Conservation (phyloP, 164 flowering plant genomes). For the Vitis riparia region DNA sequence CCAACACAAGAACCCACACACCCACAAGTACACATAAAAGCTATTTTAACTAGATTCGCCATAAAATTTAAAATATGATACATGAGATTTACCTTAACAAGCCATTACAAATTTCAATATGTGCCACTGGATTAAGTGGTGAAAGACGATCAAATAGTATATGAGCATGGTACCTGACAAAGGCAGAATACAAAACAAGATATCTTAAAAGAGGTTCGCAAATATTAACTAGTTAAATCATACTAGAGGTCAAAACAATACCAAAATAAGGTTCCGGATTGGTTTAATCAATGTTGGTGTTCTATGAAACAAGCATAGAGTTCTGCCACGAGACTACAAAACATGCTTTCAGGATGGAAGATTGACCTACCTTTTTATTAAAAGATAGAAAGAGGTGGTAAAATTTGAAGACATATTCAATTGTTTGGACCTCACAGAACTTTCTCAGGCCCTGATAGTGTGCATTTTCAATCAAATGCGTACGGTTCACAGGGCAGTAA, state of each 20-base stretch:
- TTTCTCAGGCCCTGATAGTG: background rate
- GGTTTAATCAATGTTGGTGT: no score
- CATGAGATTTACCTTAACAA: constrained; percentile 69
- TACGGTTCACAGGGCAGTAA: background rate
- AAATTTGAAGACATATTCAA: background rate
- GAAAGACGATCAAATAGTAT: constrained; percentile 79
- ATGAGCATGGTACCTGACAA: constrained; percentile 84
- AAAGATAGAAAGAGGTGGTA: background rate
- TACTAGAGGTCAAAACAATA: background rate
- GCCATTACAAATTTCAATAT: constrained; percentile 70
- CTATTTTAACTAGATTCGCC: background rate
- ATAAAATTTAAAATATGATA: background rate
- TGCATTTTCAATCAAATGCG: background rate
- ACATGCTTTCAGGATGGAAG: background rate
- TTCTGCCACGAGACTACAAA: background rate
- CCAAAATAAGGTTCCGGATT: background rate
- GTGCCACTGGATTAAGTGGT: constrained; percentile 84
- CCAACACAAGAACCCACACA: background rate
- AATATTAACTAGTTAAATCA: background rate
- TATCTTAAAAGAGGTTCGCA: background rate
- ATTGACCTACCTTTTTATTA: background rate
- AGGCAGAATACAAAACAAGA: constrained; percentile 1
- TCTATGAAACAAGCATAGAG: background rate
- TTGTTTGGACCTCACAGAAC: background rate
- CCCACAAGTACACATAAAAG: background rate